phyloP scores from a whole-genome alignment of 768 basidiomycete genomes.

The Suillus lakei region DNA sequence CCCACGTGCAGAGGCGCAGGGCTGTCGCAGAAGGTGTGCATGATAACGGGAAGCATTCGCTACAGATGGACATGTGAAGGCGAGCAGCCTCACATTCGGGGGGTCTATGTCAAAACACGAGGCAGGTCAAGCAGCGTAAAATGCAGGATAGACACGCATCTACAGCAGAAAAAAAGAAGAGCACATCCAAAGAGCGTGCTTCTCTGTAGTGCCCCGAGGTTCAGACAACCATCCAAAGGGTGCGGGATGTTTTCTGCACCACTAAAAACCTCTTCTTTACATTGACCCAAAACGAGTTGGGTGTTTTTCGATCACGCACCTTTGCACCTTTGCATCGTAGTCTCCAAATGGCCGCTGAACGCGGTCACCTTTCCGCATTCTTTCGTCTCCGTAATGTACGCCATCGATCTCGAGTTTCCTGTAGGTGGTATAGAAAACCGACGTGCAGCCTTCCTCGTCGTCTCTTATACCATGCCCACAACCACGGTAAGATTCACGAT shows the following conservation, averaged over 20 bases:
- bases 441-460: constrained; percentile 73
- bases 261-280: constrained; percentile 15
- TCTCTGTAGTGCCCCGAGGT: constrained; percentile 62
- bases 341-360: constrained; percentile 64
- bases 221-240: constrained; percentile 44
- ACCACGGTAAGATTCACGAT: constrained; percentile 68
- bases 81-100: no score
- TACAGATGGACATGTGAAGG: no score
- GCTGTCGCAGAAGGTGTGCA: no score
- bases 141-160: no score
- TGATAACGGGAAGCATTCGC: no score
- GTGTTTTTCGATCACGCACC: constrained; percentile 49
- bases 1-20: no score
- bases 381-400: constrained; percentile 46
- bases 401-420: constrained; percentile 49
- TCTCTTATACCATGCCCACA: constrained; percentile 69
- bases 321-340: constrained; percentile 54
- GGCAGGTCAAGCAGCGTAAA: no score
- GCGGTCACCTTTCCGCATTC: constrained; percentile 59
- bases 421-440: constrained; percentile 61
- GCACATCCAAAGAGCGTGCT: no score
- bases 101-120: no score
- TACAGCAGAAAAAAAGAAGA: no score
- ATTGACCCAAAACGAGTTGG: constrained; percentile 16
- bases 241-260: constrained; percentile 15